Evolutionary conservation across 192 early-diverging fungal genomes (phyloP).

Genomic region (Entrophospora sp.): DNA sequence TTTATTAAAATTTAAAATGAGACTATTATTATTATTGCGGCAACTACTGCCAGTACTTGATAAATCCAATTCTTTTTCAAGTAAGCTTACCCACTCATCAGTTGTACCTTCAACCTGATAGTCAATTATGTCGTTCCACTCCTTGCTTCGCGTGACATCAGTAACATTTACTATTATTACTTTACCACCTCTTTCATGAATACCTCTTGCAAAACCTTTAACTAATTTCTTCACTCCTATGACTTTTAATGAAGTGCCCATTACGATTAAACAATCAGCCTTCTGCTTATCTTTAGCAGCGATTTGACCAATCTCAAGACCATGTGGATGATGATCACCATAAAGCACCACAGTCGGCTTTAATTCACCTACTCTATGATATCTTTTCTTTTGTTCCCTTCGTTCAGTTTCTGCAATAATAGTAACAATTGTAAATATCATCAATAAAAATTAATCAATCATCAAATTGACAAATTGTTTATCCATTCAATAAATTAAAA

Average conservation of each 20-base stretch:
- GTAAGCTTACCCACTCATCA: conserved; percentile 51
- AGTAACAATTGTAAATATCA: too few relatives aligned
- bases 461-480: too few relatives aligned
- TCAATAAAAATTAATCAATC: background rate
- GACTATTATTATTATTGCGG: too few relatives aligned
- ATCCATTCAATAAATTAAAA: too few relatives aligned
- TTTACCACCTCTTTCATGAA: conserved; percentile 46
- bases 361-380: conserved; percentile 63
- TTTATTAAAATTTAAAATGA: too few relatives aligned
- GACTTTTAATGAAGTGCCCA: conserved; percentile 86
- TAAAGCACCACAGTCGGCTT: conserved; percentile 93
- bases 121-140: conserved; percentile 78
- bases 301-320: conserved; percentile 56
- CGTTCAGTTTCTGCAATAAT: conserved; percentile 39
- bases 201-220: conserved; percentile 54
- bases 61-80: conserved; percentile 31
- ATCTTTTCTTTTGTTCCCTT: conserved; percentile 65
- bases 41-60: too few relatives aligned
- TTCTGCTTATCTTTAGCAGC: conserved; percentile 44
- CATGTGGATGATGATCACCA: conserved; percentile 80
- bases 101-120: conserved; percentile 60
- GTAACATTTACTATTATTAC: conserved; percentile 76
- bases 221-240: conserved; percentile 68
- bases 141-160: conserved; percentile 46
- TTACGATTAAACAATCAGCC: conserved; percentile 74